Evolutionary conservation across 2,329 filamentous ascomycete genomes (phyloP), one percentile per base, ranked within the genome.

Genomic region (Neofusicoccum ribis): DNA sequence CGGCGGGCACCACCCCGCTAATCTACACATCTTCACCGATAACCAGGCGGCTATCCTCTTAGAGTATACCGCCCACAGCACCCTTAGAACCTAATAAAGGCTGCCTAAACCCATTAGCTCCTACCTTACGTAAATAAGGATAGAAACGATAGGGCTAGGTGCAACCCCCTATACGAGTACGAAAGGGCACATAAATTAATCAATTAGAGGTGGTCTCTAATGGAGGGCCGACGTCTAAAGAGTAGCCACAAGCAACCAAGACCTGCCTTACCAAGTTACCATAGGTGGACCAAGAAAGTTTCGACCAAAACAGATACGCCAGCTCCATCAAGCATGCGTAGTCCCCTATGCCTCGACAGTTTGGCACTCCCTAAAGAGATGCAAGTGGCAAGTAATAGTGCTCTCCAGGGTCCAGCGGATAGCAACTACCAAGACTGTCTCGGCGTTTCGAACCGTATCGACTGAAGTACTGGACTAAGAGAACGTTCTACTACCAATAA

Each of bases 251-350:
- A 50, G 68, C 67, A 17, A 72, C 66, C 4, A 66, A 68, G 37
- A 63, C 65, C 0, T 70, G 63, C 17, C 67, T 72, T 14, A 51
- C n/a, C n/a, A n/a, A n/a, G n/a, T n/a, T n/a, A n/a, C 62, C 5
- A 49, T 72, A 1, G 43, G 54, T 5, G 64, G 68, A 46, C 66
- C 72, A 9, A 58, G 69, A 58, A 58, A 73, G 17, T 69, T 74
- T 20, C 61, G 64, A 3, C 71, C 60, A 37, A 61, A 56, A 51
- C 60, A 72, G 56, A 73, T 72, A 56, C 59, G 68, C 36, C 69
- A 73, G 65, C 54, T 71, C 31, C 73, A 73, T 51, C 63, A 72
- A 63, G 68, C 70, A 9, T 72, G 64, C 50, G 65, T 73, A 4
- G 47, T 60, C 23, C 70, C 69, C 59, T 72, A 73, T 41, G 69